A percentile compares a stretch with the other conserved stretches of the same genome.
These are phyloP conservation scores for Gilbertella persicaria DNA, from an alignment of 371 early-diverging fungal species.

Conservation along the genomic window DNA sequence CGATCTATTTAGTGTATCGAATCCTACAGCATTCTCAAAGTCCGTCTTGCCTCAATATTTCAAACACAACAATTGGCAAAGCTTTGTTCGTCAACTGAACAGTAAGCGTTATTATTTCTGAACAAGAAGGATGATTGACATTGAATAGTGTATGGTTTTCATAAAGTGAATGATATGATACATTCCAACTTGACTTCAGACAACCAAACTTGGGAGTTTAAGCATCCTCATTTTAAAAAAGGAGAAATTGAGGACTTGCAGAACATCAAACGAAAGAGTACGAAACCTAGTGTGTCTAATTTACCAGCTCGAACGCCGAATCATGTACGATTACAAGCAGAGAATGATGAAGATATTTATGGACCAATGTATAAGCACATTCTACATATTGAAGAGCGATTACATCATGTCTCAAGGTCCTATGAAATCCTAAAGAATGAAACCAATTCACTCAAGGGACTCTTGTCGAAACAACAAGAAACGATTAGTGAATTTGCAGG, in stretches of 20 bases:
- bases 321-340: not conserved
- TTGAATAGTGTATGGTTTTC: slow-evolving; percentile 54
- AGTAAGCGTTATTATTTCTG: slow-evolving; percentile 33
- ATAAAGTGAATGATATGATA: slow-evolving; percentile 67
- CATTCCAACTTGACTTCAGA: slow-evolving; percentile 56
- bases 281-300: slow-evolving; percentile 28
- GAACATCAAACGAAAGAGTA: slow-evolving; percentile 65
- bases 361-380: slow-evolving; percentile 24
- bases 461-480: slow-evolving; percentile 22
- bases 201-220: slow-evolving; percentile 71
- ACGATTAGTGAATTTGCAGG: slow-evolving; percentile 1
- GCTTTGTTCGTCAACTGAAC: slow-evolving; percentile 87
- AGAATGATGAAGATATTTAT: slow-evolving; percentile 18
- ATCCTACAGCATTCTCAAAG: slow-evolving; percentile 57
- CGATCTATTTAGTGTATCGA: slow-evolving; percentile 64
- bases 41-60: slow-evolving; percentile 74
- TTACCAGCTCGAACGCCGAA: not conserved
- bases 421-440: slow-evolving; percentile 24
- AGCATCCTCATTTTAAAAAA: slow-evolving; percentile 64
- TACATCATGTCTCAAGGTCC: slow-evolving; percentile 19
- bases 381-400: slow-evolving; percentile 26
- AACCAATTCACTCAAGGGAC: slow-evolving; percentile 8
- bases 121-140: not conserved
- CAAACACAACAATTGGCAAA: slow-evolving; percentile 86
- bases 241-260: slow-evolving; percentile 59